Evolutionary conservation across 306 rosid genomes (phyloP), one percentile per base, ranked within the genome.

Genomic region (Ormosia emarginata): DNA sequence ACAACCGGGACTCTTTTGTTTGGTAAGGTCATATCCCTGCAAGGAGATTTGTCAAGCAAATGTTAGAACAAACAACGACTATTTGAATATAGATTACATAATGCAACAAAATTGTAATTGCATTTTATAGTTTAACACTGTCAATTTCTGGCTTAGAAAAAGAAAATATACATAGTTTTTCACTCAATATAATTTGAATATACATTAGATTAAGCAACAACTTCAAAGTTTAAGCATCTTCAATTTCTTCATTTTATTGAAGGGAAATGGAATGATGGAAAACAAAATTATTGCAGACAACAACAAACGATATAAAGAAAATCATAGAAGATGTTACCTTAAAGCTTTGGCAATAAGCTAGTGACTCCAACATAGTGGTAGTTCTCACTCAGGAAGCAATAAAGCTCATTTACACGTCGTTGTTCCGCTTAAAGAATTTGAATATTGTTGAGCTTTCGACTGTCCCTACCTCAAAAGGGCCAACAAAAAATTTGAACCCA

Each of bases 321-420:
- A 8, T 52, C 37, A 39, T 12, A 8, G 47, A 63, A 41, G 65
- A 57, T n/a, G 7, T 34, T 80, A 93, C 99, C 98, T 95, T 91
- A 52, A 83, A 89, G 89, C 85, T 87, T 37, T 76, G 96, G 67
- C 87, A 88, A 82, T 79, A 89, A 82, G 90, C 79, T 64, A 91
- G 14, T 8, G 96, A 82, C 56, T 92, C 96, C 78, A 89, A 79
- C 99, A 91, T 93, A 69, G 81, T 87, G 89, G 85, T 34, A 71
- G 66, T 79, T 82, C 37, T 89, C 81, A 86, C 17, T 72, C 24
- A 24, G 24, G 24, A 88, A 80, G 79, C 86, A 86, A 86, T 47
- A 62, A 85, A 72, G 83, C 66, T 79, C 81, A 85, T 85, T 69
- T 72, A 81, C 77, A 83, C 84, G 64, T 57, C 44, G 67, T 80